These are phyloP conservation scores for Rhazya stricta DNA, from an alignment of 257 asterid species.

Conservation along the genomic window DNA sequence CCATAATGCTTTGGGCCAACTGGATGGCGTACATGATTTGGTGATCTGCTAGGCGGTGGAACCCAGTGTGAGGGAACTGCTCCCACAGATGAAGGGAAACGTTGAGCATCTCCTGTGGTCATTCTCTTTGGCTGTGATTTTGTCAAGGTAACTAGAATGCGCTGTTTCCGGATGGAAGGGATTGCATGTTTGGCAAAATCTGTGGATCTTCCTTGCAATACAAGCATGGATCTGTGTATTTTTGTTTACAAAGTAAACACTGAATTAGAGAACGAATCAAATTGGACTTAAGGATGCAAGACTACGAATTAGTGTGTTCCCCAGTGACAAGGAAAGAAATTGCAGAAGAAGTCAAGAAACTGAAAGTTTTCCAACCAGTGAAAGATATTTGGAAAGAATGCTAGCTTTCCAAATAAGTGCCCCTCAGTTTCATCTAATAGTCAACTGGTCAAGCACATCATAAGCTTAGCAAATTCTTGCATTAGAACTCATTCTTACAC, in stretches of 20 bases:
- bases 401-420: not conserved
- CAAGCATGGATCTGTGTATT: slow-evolving; percentile 55
- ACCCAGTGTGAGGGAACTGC: slow-evolving; percentile 49
- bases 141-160: slow-evolving; percentile 56
- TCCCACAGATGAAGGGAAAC: slow-evolving; percentile 26
- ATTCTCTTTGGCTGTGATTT: slow-evolving; percentile 57
- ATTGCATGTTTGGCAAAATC: slow-evolving; percentile 64
- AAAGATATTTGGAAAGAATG: not conserved
- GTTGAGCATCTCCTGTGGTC: slow-evolving; percentile 28
- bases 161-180: slow-evolving; percentile 55
- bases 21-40: slow-evolving; percentile 46
- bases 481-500: not conserved
- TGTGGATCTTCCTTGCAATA: slow-evolving; percentile 67
- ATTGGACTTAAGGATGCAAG: not conserved
- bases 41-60: slow-evolving; percentile 55
- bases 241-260: slow-evolving; percentile 5
- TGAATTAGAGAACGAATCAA: not conserved
- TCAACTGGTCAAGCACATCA: not conserved
- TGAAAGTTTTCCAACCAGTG: not conserved
- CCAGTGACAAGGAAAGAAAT: not conserved
- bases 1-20: slow-evolving; percentile 40
- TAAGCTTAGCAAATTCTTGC: not conserved
- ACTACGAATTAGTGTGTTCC: not conserved
- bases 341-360: not conserved
- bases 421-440: not conserved